Evolutionary conservation across 1,139 yeast genomes (phyloP).

Genomic region (Yamadazyma conglobata): DNA sequence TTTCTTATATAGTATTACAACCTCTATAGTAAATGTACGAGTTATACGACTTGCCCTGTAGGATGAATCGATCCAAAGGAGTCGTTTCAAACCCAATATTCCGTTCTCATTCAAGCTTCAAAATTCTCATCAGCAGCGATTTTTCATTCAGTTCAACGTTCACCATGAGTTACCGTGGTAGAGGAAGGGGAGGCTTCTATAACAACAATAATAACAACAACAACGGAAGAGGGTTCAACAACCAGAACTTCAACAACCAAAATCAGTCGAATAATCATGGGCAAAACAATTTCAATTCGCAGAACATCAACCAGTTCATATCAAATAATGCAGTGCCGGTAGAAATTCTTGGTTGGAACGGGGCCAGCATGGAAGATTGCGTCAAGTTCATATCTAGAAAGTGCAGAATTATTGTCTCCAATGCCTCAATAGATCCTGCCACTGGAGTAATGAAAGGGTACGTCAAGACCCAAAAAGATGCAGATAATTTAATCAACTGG

Average conservation of each 20-base stretch:
- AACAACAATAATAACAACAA: slow-evolving; percentile 1
- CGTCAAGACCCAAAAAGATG: slow-evolving; percentile 55
- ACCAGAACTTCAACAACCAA: slow-evolving; percentile 3
- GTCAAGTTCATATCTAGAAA: slow-evolving; percentile 68
- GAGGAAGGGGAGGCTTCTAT: slow-evolving; percentile 34
- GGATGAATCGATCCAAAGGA: too few relatives aligned
- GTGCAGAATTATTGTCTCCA: slow-evolving; percentile 52
- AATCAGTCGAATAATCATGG: slow-evolving; percentile 16
- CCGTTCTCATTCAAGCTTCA: too few relatives aligned
- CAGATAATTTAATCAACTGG: slow-evolving; percentile 56
- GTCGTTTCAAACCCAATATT: too few relatives aligned
- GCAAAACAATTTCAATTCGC: slow-evolving; percentile 17
- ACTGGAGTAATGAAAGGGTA: slow-evolving; percentile 55
- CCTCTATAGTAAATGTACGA: too few relatives aligned
- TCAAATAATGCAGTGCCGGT: slow-evolving; percentile 42
- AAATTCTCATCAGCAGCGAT: too few relatives aligned
- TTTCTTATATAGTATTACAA: too few relatives aligned
- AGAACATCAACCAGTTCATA: slow-evolving; percentile 30
- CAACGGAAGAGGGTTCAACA: slow-evolving; percentile 1
- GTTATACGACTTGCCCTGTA: too few relatives aligned
- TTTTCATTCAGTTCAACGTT: too few relatives aligned
- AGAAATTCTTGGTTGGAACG: slow-evolving; percentile 79
- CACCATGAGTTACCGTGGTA: slow-evolving; percentile 39
- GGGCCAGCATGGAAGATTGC: slow-evolving; percentile 67
- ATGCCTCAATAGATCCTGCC: slow-evolving; percentile 38